Evolutionary conservation across 2,329 filamentous ascomycete species (phyloP).

Genomic region (Penicillium expansum): DNA sequence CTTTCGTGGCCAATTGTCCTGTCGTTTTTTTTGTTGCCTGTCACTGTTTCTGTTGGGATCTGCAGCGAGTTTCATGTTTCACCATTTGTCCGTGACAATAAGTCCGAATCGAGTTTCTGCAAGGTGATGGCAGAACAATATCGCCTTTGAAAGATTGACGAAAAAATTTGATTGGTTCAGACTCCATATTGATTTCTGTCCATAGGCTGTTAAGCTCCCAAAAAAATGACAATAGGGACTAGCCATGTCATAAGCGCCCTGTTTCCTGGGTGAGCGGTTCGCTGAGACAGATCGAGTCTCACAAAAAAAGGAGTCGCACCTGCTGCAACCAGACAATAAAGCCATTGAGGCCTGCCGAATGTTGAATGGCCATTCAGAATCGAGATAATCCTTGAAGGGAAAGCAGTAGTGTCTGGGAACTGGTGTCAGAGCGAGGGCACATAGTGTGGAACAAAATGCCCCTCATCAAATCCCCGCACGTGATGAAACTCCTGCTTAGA

Average conservation of each 20-base stretch:
- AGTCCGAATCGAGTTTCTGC: conserved; percentile 28
- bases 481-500: conserved; percentile 10
- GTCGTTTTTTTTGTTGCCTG: conserved; percentile 13
- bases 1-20: conserved; percentile 13
- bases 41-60: conserved; percentile 21
- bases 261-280: conserved; percentile 32
- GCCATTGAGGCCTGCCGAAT: conserved; percentile 2
- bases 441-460: conserved; percentile 14
- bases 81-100: conserved; percentile 28
- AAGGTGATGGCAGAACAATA: conserved; percentile 20
- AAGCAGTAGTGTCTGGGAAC: conserved; percentile 3
- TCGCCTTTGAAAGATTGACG: conserved; percentile 20
- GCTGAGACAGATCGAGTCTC: conserved; percentile 27
- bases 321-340: conserved; percentile 10
- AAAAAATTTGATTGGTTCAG: conserved; percentile 24
- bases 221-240: conserved; percentile 25
- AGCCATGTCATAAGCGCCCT: conserved; percentile 37
- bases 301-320: conserved; percentile 7
- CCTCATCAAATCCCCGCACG: conserved; percentile 20
- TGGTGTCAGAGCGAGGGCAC: conserved; percentile 4
- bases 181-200: conserved; percentile 11
- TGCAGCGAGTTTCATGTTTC: conserved; percentile 30
- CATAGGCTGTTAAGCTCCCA: conserved; percentile 27
- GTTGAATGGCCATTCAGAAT: conserved; percentile 8
- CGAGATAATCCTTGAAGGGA: not conserved